Percentiles rank a stretch among this genome's conserved stretches.
Evolutionary conservation across 2,329 filamentous ascomycete genomes (phyloP).

Genomic region (Trichoderma guizhouense): DNA sequence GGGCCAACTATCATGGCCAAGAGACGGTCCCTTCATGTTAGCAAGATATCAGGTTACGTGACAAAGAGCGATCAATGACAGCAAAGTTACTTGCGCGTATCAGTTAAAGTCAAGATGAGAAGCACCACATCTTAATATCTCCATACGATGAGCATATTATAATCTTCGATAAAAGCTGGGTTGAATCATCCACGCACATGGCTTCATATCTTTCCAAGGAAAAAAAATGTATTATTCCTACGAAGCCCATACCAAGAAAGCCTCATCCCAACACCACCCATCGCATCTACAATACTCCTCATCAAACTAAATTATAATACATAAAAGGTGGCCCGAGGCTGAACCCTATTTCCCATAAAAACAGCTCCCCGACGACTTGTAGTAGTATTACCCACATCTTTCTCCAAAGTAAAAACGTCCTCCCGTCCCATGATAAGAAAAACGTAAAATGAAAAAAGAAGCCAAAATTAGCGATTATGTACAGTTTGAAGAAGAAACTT

Average conservation of each 20-base stretch:
- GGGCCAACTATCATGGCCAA: neutral
- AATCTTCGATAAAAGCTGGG: neutral
- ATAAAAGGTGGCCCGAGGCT: constrained; percentile 1
- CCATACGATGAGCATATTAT: neutral
- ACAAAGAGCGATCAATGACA: rapidly evolving
- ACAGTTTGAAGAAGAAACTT: neutral
- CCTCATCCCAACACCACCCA: neutral
- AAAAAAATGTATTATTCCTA: neutral
- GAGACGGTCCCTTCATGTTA: neutral
- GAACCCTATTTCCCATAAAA: neutral
- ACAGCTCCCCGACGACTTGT: neutral
- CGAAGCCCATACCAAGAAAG: neutral
- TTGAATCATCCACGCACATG: neutral
- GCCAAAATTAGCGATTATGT: neutral
- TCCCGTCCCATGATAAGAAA: neutral
- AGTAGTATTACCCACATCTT: neutral
- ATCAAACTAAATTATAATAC: constrained; percentile 5
- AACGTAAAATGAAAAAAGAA: neutral
- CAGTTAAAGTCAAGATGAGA: neutral
- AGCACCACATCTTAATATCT: neutral
- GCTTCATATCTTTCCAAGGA: neutral
- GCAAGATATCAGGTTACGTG: neutral
- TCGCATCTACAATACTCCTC: neutral
- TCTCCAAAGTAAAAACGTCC: neutral
- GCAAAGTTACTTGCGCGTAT: neutral